phyloP scores from a whole-genome alignment of 2,329 filamentous ascomycete species.

The Fusarium sp. region DNA sequence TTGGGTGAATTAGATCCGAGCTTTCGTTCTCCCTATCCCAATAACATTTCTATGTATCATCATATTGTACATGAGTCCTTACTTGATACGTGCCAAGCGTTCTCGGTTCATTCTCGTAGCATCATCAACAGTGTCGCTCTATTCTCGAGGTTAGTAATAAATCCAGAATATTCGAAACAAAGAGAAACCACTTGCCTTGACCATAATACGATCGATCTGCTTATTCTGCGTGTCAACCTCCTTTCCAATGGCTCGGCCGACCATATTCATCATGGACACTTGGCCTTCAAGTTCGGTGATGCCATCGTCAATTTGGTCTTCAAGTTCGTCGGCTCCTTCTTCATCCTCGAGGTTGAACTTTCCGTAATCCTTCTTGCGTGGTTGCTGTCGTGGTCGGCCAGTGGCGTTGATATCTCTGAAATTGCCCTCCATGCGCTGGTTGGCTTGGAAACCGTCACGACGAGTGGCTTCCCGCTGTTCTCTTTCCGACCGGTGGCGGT shows the following conservation, averaged over 20 bases:
- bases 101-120: slow-evolving; percentile 82
- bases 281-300: slow-evolving; percentile 75
- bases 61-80: slow-evolving; percentile 16
- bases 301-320: slow-evolving; percentile 66
- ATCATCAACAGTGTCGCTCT: slow-evolving; percentile 87
- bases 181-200: slow-evolving; percentile 68
- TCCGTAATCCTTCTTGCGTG: slow-evolving; percentile 56
- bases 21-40: not conserved
- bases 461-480: slow-evolving; percentile 73
- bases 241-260: slow-evolving; percentile 78
- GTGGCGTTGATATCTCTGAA: slow-evolving; percentile 56
- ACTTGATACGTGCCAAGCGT: slow-evolving; percentile 71
- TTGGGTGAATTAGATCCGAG: slow-evolving; percentile 19
- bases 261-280: slow-evolving; percentile 75
- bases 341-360: slow-evolving; percentile 85
- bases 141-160: slow-evolving; percentile 46
- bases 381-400: slow-evolving; percentile 45
- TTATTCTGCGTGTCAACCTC: slow-evolving; percentile 83
- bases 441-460: slow-evolving; percentile 60
- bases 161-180: not conserved
- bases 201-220: slow-evolving; percentile 77
- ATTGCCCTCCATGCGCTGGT: slow-evolving; percentile 64
- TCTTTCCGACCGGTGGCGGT: slow-evolving; percentile 73
- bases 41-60: slow-evolving; percentile 12
- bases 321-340: slow-evolving; percentile 61